These are phyloP conservation scores for Talaromyces verruculosus DNA, from an alignment of 2,329 filamentous ascomycete genomes.

Conservation along the genomic window DNA sequence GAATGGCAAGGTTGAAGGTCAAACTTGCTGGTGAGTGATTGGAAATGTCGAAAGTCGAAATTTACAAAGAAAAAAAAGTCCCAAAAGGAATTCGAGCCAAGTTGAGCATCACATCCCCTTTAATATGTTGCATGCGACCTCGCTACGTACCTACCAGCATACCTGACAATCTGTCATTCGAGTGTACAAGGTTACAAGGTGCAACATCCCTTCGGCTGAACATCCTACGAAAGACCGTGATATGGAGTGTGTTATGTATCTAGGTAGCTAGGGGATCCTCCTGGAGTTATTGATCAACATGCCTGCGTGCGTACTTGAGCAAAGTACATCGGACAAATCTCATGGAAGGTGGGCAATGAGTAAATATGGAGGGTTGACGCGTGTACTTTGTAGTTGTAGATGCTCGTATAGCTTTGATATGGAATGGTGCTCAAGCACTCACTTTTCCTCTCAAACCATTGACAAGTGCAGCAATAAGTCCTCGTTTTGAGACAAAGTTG, in stretches of 20 bases:
- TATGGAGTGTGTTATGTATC: not conserved
- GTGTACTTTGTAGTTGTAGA: not conserved
- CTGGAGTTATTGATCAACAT: conserved; percentile 18
- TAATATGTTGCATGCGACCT: not conserved
- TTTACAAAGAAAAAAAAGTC: not conserved
- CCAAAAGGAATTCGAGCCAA: not conserved
- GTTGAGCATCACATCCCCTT: not conserved
- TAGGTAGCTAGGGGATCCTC: conserved; percentile 2
- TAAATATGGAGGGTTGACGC: not conserved
- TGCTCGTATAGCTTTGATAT: not conserved
- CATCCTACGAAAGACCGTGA: not conserved
- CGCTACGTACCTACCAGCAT: not conserved
- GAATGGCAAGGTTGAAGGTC: conserved; percentile 5
- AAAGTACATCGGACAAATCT: not conserved
- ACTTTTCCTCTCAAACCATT: not conserved
- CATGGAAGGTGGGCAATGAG: not conserved
- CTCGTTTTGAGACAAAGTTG: not conserved
- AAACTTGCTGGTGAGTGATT: not conserved
- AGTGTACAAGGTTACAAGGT: not conserved
- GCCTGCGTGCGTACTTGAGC: not conserved
- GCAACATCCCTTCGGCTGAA: not conserved
- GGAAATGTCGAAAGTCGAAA: not conserved
- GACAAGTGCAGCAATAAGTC: not conserved
- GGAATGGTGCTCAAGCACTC: conserved; percentile 1
- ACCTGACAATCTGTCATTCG: not conserved